A percentile compares a stretch with the other conserved stretches of the same genome.
These are phyloP conservation scores for Geosmithia flava DNA, from an alignment of 2,329 filamentous ascomycete species.

Conservation along the genomic window DNA sequence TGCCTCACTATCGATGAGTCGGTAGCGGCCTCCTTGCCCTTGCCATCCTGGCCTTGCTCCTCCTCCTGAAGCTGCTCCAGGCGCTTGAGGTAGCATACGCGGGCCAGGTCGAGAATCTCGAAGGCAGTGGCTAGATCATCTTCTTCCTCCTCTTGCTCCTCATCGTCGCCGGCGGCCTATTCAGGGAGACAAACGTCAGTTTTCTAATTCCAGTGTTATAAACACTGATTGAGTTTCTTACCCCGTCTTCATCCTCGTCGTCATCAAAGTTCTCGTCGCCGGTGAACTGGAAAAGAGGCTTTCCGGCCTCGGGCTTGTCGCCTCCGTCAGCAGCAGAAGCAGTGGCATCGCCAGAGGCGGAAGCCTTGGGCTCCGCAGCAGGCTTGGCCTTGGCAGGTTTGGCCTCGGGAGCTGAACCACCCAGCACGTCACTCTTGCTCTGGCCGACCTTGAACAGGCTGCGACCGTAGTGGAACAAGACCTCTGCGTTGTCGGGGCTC, in stretches of 20 bases:
- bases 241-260: constrained; percentile 64
- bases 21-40: constrained; percentile 27
- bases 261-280: constrained; percentile 91
- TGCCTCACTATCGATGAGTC: constrained; percentile 35
- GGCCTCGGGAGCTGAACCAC: constrained; percentile 56
- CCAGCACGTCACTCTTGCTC: constrained; percentile 86
- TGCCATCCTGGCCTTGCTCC: constrained; percentile 20
- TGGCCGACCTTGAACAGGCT: constrained; percentile 90
- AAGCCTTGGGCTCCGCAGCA: background rate
- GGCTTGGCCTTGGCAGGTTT: constrained; percentile 21
- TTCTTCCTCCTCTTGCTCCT: constrained; percentile 44
- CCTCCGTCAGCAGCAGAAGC: constrained; percentile 10
- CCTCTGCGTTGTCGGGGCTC: constrained; percentile 78
- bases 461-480: constrained; percentile 89
- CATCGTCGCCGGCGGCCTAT: constrained; percentile 20
- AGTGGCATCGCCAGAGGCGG: constrained; percentile 19
- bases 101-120: constrained; percentile 72
- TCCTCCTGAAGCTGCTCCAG: constrained; percentile 27
- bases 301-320: constrained; percentile 31
- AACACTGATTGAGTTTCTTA: constrained; percentile 13
- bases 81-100: constrained; percentile 48
- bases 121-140: constrained; percentile 72
- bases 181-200: constrained; percentile 1
- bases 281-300: constrained; percentile 80
- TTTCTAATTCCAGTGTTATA: background rate